Conservation (phyloP, 2,329 filamentous ascomycete genomes). For the Penicillium carneum region DNA sequence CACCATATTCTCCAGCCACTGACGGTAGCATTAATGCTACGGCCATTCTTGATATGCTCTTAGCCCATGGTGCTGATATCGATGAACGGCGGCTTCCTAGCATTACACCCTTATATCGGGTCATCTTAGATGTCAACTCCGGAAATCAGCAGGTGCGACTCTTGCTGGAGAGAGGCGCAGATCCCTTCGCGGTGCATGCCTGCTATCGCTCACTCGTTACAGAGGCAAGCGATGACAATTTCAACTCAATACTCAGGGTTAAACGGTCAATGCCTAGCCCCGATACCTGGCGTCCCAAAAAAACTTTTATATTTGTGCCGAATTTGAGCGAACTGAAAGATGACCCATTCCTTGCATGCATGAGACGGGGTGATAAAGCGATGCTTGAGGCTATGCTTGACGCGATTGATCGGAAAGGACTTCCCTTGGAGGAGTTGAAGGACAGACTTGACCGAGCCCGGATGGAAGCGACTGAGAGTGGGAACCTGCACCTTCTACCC, state of each 20-base stretch:
- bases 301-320: background rate
- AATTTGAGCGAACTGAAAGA: background rate
- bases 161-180: background rate
- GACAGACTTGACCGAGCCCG: background rate
- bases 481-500: background rate
- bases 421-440: background rate
- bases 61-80: background rate
- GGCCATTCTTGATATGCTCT: background rate
- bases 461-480: background rate
- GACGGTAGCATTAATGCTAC: background rate
- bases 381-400: background rate
- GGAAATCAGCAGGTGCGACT: background rate
- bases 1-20: too few species aligned
- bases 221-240: too few species aligned
- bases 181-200: background rate
- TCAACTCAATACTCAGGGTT: too few species aligned
- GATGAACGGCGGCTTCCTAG: background rate
- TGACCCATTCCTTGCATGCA: background rate
- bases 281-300: too few species aligned
- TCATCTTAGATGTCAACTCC: background rate
- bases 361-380: background rate
- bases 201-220: background rate
- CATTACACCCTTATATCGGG: background rate
- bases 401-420: background rate
- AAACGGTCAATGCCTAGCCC: too few species aligned